Evolutionary conservation across 2,329 filamentous ascomycete species (phyloP), one percentile per base, ranked within the genome.

Genomic region (Grosmannia clavigera): DNA sequence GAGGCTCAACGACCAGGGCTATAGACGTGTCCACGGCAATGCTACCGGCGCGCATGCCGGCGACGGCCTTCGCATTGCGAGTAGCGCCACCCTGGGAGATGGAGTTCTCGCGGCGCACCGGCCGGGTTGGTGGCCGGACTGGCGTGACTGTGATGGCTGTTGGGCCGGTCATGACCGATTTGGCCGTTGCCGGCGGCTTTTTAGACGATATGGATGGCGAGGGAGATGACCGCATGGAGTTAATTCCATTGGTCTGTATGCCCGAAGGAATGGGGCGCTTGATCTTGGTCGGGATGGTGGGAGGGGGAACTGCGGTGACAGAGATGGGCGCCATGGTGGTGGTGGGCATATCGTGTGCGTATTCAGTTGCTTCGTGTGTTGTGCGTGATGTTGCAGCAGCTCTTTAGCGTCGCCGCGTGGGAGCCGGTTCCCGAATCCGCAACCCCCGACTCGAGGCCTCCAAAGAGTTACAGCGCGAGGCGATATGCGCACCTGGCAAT

Each of bases 251-350:
- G 62, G 83, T 81, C 70, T 87, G 85, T 61, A 87, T 81, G 53
- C 83, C 80, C 55, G 85, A 79, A 46, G 84, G 83, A 58, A 81
- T 76, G 62, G 84, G 84, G 43, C 86, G 84, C 74, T 90, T 90
- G 64, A 82, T 79, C 73, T 90, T 90, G 65, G 70, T 71, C 65
- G 72, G 68, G 66, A 71, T 74, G 68, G 73, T 72, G 25, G 69
- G 67, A 61, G 75, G 74, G 66, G 74, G 74, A 58, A 72, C 64
- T 60, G 76, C 74, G 62, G 78, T 76, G 68, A 79, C 78, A 5
- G 61, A 61, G 68, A 80, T 76, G 63, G 81, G 79, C 69, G 80
- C 79, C 81, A 84, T 84, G 65, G 68, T 55, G 56, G 55, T 19
- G 35, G 53, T 33, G 14, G 57, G 56, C 56, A 58, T 58, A 31